These are phyloP conservation scores for Lentinus brumalis DNA, from an alignment of 768 basidiomycete genomes.

Conservation along the genomic window DNA sequence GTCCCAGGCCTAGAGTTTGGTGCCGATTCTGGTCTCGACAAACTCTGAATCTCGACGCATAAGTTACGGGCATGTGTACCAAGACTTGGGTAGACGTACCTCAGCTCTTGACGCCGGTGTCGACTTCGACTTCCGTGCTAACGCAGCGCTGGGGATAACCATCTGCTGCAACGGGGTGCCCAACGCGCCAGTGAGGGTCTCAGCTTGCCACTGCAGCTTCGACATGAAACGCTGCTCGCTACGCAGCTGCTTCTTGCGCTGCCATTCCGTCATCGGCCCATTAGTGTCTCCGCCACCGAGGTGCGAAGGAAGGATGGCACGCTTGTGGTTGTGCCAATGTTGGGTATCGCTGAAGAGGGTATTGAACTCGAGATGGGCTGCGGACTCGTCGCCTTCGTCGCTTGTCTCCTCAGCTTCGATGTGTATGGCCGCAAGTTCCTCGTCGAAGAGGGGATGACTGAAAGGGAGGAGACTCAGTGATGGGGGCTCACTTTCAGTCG, in stretches of 20 bases:
- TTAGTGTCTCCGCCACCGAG: constrained; percentile 48
- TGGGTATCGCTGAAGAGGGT: constrained; percentile 49
- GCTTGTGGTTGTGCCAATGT: constrained; percentile 62
- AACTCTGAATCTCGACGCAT: background rate
- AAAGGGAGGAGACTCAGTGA: constrained; percentile 39
- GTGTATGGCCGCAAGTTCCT: constrained; percentile 39
- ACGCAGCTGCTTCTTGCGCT: constrained; percentile 39
- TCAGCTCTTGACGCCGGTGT: background rate
- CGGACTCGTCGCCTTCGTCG: constrained; percentile 13
- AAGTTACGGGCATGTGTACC: background rate
- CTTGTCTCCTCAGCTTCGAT: constrained; percentile 25
- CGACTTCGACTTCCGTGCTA: constrained; percentile 4
- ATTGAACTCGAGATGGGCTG: constrained; percentile 40
- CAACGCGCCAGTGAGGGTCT: constrained; percentile 63
- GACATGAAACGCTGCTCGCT: constrained; percentile 61
- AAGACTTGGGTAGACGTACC: constrained; percentile 12
- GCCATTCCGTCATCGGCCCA: constrained; percentile 34
- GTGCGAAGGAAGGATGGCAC: constrained; percentile 53
- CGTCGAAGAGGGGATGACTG: constrained; percentile 41
- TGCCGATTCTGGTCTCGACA: background rate
- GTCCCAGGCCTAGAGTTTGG: background rate
- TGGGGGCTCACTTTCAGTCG: background rate
- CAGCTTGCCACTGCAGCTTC: constrained; percentile 56
- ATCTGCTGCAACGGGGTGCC: constrained; percentile 55
- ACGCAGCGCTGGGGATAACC: constrained; percentile 46